Conservation (phyloP, 345 rosid genomes). For the Eucalyptus curtisii region DNA sequence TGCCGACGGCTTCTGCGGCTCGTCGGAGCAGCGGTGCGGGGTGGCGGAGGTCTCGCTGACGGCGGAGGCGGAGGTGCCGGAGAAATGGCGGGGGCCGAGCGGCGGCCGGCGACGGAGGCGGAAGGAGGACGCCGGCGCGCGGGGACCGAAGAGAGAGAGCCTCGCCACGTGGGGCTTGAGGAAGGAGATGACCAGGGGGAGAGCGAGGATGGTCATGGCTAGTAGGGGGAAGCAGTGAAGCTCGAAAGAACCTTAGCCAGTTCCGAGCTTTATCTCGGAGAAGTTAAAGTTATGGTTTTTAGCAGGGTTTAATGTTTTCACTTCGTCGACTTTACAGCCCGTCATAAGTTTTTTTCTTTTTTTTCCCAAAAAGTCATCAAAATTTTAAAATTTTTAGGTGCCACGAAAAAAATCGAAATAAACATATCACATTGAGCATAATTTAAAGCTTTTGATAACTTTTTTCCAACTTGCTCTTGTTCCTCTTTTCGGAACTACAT, state of each 20-base stretch:
- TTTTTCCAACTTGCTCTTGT: background rate
- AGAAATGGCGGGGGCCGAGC: slow-evolving; percentile 5
- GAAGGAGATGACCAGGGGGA: slow-evolving; percentile 55
- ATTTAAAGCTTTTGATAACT: too few species aligned
- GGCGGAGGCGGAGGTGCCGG: slow-evolving; percentile 19
- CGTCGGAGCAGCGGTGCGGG: slow-evolving; percentile 25
- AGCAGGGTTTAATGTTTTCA: background rate
- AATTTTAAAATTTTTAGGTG: too few species aligned
- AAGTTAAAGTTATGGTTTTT: background rate
- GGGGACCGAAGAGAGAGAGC: slow-evolving; percentile 18
- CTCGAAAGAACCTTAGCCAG: background rate
- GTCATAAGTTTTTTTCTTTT: background rate
- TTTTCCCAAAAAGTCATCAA: too few species aligned
- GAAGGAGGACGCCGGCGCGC: slow-evolving; percentile 5
- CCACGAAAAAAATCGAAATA: too few species aligned
- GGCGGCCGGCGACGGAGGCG: slow-evolving; percentile 5
- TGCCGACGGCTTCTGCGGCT: slow-evolving; percentile 9
- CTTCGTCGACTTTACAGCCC: background rate
- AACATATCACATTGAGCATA: too few species aligned
- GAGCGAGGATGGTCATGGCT: slow-evolving; percentile 52
- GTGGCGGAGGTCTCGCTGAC: background rate
- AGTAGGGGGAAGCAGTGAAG: background rate
- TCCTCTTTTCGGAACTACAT: background rate
- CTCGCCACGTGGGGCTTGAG: slow-evolving; percentile 28
- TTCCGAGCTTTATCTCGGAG: background rate